Evolutionary conservation across 495 filamentous ascomycete genomes (phyloP), one percentile per base, ranked within the genome.

Genomic region (Evansstolkia leycettana): DNA sequence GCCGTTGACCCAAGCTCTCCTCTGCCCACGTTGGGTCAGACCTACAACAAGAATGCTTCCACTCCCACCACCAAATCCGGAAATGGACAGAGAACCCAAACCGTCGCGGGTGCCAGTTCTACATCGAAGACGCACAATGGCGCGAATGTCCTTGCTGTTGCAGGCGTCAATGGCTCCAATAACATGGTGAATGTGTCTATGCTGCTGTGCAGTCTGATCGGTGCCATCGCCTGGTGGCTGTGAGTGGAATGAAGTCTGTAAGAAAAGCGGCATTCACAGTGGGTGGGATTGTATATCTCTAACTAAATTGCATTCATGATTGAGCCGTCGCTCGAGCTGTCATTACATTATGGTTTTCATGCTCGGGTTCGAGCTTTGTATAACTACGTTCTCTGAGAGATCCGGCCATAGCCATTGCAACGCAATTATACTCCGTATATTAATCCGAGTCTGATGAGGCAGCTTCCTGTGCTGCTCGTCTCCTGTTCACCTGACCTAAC

Each of bases 21-120:
- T 5, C 65, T 89, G 8, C 85, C 85, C 0, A 80, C 72, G 11
- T 37, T 93, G 6, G 82, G 78, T 7, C 48, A 60, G 29, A 51
- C 38, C n/a, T 61, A 50, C 40, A 48, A 37, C 28, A 40, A 40
- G 34, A 24, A 23, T 0, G n/a, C 9, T 28, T 26, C 12, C 7
- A 27, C 37, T n/a, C 29, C 38, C 18, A 31, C 40, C 12, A 31
- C 41, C 15, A 34, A 35, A 30, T 36, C 35, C 2, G 33, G 35
- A 13, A 14, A 1, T n/a, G 16, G 33, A 26, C 28, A 16, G 8
- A 29, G 16, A 5, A 44, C 31, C 9, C 11, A 34, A 9, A 46
- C 41, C 19, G 40, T 37, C 12, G 33, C 50, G 10, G 19, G 33
- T 11, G 30, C 48, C 27, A 32, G 34, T 16, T 34, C 48, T 11